Evolutionary conservation across 2,329 filamentous ascomycete genomes (phyloP).

Genomic region (Rugonectria rugulosa): DNA sequence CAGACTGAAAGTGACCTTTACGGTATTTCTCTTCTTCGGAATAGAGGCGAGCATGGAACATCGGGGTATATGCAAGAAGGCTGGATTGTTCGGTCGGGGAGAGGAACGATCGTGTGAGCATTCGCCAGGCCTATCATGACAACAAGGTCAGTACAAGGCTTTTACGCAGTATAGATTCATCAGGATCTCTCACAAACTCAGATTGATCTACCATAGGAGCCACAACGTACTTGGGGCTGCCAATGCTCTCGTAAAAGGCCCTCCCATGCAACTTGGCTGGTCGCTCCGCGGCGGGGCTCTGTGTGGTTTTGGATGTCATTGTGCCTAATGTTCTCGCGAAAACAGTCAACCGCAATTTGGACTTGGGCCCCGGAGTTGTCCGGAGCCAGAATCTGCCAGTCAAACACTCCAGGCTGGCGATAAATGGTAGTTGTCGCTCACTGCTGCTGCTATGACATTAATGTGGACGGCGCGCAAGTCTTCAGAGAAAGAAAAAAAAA

Average conservation of each 20-base stretch:
- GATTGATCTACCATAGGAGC: conserved; percentile 99
- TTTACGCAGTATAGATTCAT: background rate
- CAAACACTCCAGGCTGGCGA: conserved; percentile 34
- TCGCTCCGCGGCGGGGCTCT: conserved; percentile 30
- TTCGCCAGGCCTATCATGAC: conserved; percentile 81
- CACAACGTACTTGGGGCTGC: conserved; percentile 87
- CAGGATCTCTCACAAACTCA: conserved; percentile 77
- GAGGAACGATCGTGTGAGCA: conserved; percentile 94
- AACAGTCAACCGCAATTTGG: conserved; percentile 4
- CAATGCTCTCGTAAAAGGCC: conserved; percentile 94
- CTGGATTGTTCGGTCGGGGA: conserved; percentile 67
- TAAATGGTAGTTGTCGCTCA: background rate
- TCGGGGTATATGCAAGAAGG: conserved; percentile 90
- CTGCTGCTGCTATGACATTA: background rate
- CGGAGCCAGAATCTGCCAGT: conserved; percentile 29
- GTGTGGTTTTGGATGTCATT: conserved; percentile 38
- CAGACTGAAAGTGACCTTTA: conserved; percentile 80
- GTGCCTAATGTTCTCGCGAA: conserved; percentile 38
- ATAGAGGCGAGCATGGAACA: conserved; percentile 94
- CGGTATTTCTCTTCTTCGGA: conserved; percentile 79
- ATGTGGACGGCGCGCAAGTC: no score
- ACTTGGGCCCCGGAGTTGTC: conserved; percentile 32
- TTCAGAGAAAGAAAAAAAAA: conserved; percentile 22
- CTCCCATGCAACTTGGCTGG: conserved; percentile 76
- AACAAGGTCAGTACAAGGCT: background rate